Base-by-base conservation (phyloP, 768 basidiomycete species). In the Amanita pseudoporphyria region DNA sequence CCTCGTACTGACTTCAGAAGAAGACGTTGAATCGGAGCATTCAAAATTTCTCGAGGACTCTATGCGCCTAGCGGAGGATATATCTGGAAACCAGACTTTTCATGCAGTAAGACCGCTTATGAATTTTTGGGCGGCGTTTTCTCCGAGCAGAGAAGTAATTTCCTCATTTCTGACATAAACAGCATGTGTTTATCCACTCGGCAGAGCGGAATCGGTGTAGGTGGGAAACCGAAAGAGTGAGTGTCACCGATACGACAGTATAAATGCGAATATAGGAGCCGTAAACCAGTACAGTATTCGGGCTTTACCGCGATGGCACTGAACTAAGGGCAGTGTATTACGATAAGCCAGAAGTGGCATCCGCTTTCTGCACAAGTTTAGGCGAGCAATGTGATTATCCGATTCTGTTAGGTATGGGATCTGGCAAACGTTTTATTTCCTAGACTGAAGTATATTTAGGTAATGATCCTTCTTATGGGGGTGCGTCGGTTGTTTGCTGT, bases 61-160 rank as follows among this genome's bases (percentile, higher is more conserved):
- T 2, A 61, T 62, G 45, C 72, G 81, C 24, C 76, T 89, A 9
- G 87, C 83, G 0, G 59, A 73, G 39, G 87, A 86, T 58, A 70
- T 89, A 30, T 80, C 86, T 2, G 64, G 72, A 24, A 87, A 87
- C 57, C 81, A 85, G 54, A 87, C 87, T 0, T 88, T 87, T 61
- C 72, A 81, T 53, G 81, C 84, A 0, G 85, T 90, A 16, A 77
- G 76, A 56, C 84, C 85, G 2, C 66, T 88, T 40, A 64, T 89
- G 54, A 89, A 88, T 59, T 86, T 88, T 55, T 90, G 84, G 84
- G 86, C 82, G 5, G 83, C 82, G 0, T 88, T 86, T 55, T 70
- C 82, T 16, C 79, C 87, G 0, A 88, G 87, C 60, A 72, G 72
- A 52, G 83, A 87, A 71, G 87, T 83, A 31, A 13, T 56, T 28